phyloP scores from a whole-genome alignment of 2,329 filamentous ascomycete species.

The Beauveria sp. region DNA sequence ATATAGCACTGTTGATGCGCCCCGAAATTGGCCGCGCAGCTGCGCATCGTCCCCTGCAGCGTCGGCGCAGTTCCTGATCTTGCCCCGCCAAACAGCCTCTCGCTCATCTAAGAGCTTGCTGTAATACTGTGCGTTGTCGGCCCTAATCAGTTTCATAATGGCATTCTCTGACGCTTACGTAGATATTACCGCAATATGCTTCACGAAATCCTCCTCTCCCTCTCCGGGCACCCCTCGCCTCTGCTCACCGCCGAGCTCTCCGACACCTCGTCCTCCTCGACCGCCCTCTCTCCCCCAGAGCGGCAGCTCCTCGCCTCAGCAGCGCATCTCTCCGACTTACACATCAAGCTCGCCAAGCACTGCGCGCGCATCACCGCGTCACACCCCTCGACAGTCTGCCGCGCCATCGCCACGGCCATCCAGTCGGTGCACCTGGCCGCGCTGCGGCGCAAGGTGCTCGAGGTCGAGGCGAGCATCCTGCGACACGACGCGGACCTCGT shows the following conservation, averaged over 20 bases:
- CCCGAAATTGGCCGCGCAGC: not conserved
- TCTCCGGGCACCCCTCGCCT: conserved; percentile 88
- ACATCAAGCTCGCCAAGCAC: conserved; percentile 62
- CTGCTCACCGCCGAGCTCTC: conserved; percentile 55
- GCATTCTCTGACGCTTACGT: not conserved
- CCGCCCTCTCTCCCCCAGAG: conserved; percentile 66
- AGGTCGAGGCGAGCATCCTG: conserved; percentile 74
- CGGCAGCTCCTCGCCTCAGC: conserved; percentile 71
- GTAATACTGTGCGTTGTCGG: not conserved
- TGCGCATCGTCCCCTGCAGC: not conserved
- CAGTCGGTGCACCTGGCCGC: conserved; percentile 64
- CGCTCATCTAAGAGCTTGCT: not conserved
- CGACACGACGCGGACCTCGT: conserved; percentile 70
- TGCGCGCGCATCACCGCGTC: conserved; percentile 59
- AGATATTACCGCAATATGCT: conserved; percentile 55
- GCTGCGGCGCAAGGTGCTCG: conserved; percentile 77
- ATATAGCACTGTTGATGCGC: not conserved
- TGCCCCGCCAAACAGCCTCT: conserved; percentile 2
- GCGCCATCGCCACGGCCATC: conserved; percentile 76
- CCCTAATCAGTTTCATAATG: not conserved
- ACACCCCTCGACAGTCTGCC: conserved; percentile 76
- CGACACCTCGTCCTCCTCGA: conserved; percentile 34
- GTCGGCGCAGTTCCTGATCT: not conserved
- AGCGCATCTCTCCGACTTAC: conserved; percentile 68
- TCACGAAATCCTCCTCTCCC: conserved; percentile 94